Base-by-base conservation (phyloP, 495 filamentous ascomycete genomes). In the Aspergillus funiculosus region DNA sequence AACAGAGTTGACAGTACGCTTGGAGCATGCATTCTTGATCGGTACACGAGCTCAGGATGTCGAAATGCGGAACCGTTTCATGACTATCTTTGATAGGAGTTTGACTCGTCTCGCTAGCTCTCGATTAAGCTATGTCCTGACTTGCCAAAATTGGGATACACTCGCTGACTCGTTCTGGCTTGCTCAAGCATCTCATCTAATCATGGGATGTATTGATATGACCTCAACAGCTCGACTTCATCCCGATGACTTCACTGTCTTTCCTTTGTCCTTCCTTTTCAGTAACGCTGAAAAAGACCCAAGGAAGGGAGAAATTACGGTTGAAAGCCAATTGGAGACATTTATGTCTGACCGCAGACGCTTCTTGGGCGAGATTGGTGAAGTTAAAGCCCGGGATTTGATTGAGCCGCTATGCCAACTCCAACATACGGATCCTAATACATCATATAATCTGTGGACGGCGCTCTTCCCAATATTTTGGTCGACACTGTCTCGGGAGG, bases 11-110 rank as follows among this genome's bases (percentile, higher is more conserved):
- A 96, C 94, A 0, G 94, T 99, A 5, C 78, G 94, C 15, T 79
- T 99, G 72, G 94, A 99, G 67, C 90, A 94, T 62, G 92, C 94
- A 10, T 99, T 99, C 75, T 73, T 99, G 51, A 89, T 99, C 40
- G 94, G 94, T 26, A 91, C 89, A 2, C 71, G 94, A 61, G 92
- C 91, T 5, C 85, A 90, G 54, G 92, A 99, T 61, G 85, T 96
- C 13, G 88, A 95, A 39, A 95, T 96, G 89, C 84, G 94, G 20
- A 94, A 94, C 56, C 83, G 91, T 21, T 97, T 97, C 67, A 85
- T 96, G 78, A 75, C 72, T 17, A 94, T 99, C 50, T 95, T 97
- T 46, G 91, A 97, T 65, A 82, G 82, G 54, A 94, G 86, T 60
- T 70, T 96, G 48, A 89, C 87, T 3, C 86, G 87, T 45, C 83